Evolutionary conservation across 148 eudicot genomes (phyloP), one percentile per base, ranked within the genome.

Genomic region (Polygonum aviculare): DNA sequence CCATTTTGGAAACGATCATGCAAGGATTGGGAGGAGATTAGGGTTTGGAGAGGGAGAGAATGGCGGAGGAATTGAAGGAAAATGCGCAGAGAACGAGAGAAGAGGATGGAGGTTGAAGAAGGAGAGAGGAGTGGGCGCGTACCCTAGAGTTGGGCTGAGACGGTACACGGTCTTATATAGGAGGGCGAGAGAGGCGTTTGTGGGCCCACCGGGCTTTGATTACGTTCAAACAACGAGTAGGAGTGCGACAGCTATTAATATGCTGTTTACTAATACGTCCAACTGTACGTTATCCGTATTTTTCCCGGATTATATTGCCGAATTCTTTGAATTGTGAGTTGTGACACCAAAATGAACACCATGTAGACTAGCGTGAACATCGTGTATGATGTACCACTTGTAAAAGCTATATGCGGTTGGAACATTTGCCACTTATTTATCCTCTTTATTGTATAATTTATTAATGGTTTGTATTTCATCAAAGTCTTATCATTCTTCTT

Each of bases 1-100:
- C 93, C 97, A 91, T 91, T 41, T 79, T 76, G 69, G 73, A 26
- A 26, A 57, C 73, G n/a, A 75, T 73, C 84, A 87, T 85, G 80
- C 84, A 79, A 80, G 48, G 52, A 74, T 14, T 1, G 26, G 31
- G 31, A 35, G 26, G 45, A 55, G 3, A 22, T 52, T 52, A 54
- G 22, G 60, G 26, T 54, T 54, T n/a, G 2, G 3, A 16, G 39
- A n/a, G 73, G 26, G 44, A 73, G 81, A 81, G 78, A n/a, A 48
- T 47, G 75, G 48, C 3, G 19, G 7, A 72, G 31, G 31, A 26
- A 0, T 26, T 39, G 51, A n/a, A 6, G 49, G 59, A 54, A 26
- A 26, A 54, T 60, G 36, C 67, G 26, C 15, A 60, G 26, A 67
- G 72, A 67, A 35, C 16, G 5, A 36, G 45, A 1, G 31, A 26